Percentiles rank a stretch among this genome's conserved stretches.
Conservation (phyloP, 306 rosid genomes). For the Astragalus membranaceus region DNA sequence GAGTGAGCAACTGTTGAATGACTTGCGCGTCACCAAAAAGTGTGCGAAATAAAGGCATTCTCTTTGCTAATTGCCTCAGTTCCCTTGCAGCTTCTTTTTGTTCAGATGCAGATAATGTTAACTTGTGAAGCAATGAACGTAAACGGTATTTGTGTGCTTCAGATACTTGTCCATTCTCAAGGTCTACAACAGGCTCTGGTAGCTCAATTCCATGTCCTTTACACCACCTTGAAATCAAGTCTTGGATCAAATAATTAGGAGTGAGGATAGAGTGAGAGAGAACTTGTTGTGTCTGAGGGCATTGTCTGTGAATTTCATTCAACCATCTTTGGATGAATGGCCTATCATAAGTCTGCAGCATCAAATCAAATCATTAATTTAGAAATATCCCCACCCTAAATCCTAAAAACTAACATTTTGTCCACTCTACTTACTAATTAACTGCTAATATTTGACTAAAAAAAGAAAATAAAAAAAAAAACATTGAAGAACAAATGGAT, state of each 20-base stretch:
- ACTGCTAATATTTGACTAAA: too few species aligned
- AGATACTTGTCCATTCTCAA: slow-evolving; percentile 25
- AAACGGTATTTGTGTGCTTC: slow-evolving; percentile 32
- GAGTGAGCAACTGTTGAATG: slow-evolving; percentile 44
- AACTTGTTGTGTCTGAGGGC: slow-evolving; percentile 66
- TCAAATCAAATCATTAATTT: not conserved
- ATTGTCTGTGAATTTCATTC: slow-evolving; percentile 51
- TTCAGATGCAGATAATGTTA: slow-evolving; percentile 38
- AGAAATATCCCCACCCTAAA: not conserved
- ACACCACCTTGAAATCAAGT: slow-evolving; percentile 65
- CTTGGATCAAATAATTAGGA: slow-evolving; percentile 52
- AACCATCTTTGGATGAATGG: slow-evolving; percentile 63
- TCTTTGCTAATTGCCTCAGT: slow-evolving; percentile 46
- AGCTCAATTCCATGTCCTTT: slow-evolving; percentile 37
- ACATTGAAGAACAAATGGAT: not conserved
- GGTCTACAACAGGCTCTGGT: slow-evolving; percentile 35
- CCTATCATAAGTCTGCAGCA: slow-evolving; percentile 68
- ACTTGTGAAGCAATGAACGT: slow-evolving; percentile 37
- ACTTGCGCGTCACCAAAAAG: slow-evolving; percentile 40
- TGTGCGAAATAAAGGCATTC: slow-evolving; percentile 43
- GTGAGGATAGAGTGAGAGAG: slow-evolving; percentile 45
- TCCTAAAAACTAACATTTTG: too few species aligned
- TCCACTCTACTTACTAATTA: too few species aligned
- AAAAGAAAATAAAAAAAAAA: not conserved
- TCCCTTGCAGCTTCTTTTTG: slow-evolving; percentile 71